These are phyloP conservation scores for Phaeotremella fagi DNA, from an alignment of 768 basidiomycete genomes.

Conservation along the genomic window DNA sequence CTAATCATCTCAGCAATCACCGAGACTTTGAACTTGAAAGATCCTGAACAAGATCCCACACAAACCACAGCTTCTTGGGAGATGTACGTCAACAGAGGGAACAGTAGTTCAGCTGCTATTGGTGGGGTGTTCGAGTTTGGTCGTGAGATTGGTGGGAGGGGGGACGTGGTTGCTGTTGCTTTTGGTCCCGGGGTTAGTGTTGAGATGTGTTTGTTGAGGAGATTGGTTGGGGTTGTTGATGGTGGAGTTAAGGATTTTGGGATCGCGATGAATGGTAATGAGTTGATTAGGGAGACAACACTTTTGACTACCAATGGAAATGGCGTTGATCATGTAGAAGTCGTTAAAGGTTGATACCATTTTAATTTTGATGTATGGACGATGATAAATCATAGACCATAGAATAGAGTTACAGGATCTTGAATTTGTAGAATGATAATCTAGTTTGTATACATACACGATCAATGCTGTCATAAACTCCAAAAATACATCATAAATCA, in stretches of 20 bases:
- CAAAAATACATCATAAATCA: no score
- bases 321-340: no score
- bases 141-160: slow-evolving; percentile 10
- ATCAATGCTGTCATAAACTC: no score
- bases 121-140: slow-evolving; percentile 17
- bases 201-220: slow-evolving; percentile 18
- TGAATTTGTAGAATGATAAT: no score
- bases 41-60: slow-evolving; percentile 9
- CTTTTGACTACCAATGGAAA: neutral
- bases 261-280: neutral
- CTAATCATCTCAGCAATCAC: slow-evolving; percentile 20
- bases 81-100: slow-evolving; percentile 18
- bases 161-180: slow-evolving; percentile 17
- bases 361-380: no score
- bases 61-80: slow-evolving; percentile 12
- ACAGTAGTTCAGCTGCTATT: slow-evolving; percentile 18
- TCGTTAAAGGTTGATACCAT: neutral
- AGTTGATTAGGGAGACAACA: no score
- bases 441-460: no score
- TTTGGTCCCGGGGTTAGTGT: slow-evolving; percentile 27
- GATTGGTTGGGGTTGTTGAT: no score
- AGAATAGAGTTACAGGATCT: no score
- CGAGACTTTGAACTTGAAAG: neutral
- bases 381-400: no score
- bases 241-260: no score